Conservation (phyloP, 208 protist species). For the Leishmania tarentolae region DNA sequence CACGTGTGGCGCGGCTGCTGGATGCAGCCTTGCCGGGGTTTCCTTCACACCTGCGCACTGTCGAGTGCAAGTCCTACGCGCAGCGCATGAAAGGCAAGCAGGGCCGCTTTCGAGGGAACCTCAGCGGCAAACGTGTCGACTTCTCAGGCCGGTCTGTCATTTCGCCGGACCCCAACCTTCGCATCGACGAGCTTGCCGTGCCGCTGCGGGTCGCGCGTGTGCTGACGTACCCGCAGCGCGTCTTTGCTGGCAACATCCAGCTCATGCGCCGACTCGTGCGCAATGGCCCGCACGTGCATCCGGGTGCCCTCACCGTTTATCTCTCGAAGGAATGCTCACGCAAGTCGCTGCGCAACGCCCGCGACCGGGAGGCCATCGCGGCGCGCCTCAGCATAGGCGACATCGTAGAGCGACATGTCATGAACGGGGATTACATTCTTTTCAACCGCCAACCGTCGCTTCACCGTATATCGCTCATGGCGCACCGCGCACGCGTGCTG, state of each 20-base stretch:
- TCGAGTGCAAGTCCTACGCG: slow-evolving; percentile 88
- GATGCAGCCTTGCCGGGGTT: slow-evolving; percentile 87
- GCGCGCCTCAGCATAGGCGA: slow-evolving; percentile 94
- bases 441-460: slow-evolving; percentile 99
- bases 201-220: slow-evolving; percentile 96
- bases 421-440: slow-evolving; percentile 97
- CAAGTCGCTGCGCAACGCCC: slow-evolving; percentile 73
- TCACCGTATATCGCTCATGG: slow-evolving; percentile 99
- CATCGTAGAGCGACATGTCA: slow-evolving; percentile 99
- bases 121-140: slow-evolving; percentile 99
- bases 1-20: slow-evolving; percentile 84
- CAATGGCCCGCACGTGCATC: slow-evolving; percentile 97
- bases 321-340: slow-evolving; percentile 76
- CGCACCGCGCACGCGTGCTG: slow-evolving; percentile 95
- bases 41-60: slow-evolving; percentile 60
- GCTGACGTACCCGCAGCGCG: slow-evolving; percentile 98
- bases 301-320: slow-evolving; percentile 96
- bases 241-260: slow-evolving; percentile 95
- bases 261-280: slow-evolving; percentile 90
- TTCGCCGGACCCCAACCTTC: slow-evolving; percentile 99
- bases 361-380: slow-evolving; percentile 77
- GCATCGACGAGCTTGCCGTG: slow-evolving; percentile 97
- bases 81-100: slow-evolving; percentile 99
- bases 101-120: slow-evolving; percentile 98
- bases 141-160: slow-evolving; percentile 99